Percentiles rank a stretch among this genome's conserved stretches.
Evolutionary conservation across 768 basidiomycete genomes (phyloP).

Genomic region (Podaxis mareebaensis): DNA sequence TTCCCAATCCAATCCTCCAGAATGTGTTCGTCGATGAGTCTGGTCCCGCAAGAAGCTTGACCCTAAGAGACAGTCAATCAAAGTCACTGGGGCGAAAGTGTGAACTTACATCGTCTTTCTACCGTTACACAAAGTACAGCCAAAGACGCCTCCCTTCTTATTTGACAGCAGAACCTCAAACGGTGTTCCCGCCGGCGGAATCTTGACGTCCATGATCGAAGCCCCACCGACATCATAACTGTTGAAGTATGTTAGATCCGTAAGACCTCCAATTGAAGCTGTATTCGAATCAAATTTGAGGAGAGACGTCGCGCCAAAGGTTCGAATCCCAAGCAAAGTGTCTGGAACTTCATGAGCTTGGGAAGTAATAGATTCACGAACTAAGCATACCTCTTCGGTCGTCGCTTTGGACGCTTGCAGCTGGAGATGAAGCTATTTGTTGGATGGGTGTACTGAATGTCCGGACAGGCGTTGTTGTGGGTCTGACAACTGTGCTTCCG

Average conservation of each 20-base stretch:
- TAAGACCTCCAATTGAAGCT: conserved; percentile 27
- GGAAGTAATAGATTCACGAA: neutral
- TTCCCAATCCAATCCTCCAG: conserved; percentile 51
- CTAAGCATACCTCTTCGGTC: neutral
- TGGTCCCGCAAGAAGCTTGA: neutral
- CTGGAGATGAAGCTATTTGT: conserved; percentile 49
- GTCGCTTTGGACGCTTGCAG: neutral
- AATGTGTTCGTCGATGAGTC: conserved; percentile 34
- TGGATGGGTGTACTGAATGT: conserved; percentile 68
- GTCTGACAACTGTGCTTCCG: conserved; percentile 34
- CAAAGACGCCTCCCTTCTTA: conserved; percentile 52
- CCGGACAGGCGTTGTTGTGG: conserved; percentile 40
- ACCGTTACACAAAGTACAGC: conserved; percentile 37
- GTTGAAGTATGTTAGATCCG: conserved; percentile 29
- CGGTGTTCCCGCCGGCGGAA: conserved; percentile 28
- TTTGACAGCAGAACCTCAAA: conserved; percentile 47
- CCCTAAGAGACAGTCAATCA: conserved; percentile 21
- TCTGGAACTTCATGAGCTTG: conserved; percentile 20
- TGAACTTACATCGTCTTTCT: conserved; percentile 38
- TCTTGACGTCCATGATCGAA: conserved; percentile 48
- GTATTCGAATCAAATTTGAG: conserved; percentile 29
- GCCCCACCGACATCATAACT: conserved; percentile 41
- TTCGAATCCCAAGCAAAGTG: conserved; percentile 44
- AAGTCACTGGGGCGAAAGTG: neutral
- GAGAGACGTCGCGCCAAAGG: conserved; percentile 44